Evolutionary conservation across 2,329 filamentous ascomycete genomes (phyloP), one percentile per base, ranked within the genome.

Genomic region (Fusarium luffae): DNA sequence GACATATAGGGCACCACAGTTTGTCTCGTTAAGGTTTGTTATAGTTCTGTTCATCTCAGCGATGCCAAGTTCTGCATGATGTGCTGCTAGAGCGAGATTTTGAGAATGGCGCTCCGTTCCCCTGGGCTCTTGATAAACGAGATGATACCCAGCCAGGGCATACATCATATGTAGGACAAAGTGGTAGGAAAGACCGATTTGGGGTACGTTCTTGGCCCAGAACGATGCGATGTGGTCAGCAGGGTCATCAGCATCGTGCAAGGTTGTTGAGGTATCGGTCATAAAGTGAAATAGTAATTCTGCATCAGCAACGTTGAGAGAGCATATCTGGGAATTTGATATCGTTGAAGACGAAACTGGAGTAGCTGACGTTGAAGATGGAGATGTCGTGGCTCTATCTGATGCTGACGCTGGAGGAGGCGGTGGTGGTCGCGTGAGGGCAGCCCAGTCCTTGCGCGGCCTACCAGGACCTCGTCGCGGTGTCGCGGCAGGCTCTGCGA

Each of bases 211-310:
- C 5, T 62, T 68, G 12, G 69, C 56, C 76, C 76, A 78, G 54
- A 77, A 78, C n/a, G 56, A 47, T 41, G 58, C 54, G 23, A 76
- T 71, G 23, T 60, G 67, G 32, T 71, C 56, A 14, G 57, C 58
- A 18, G 63, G 59, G 28, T 74, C 68, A 19, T 56, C 49, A 18
- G 63, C 65, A 28, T 66, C 61, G 34, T 71, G 69, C 3, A 78
- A 67, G 14, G 68, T 78, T 21, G 34, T 44, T 4, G 76, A 67
- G 3, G 76, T 76, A 30, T 70, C 59, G 37, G 69, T 56, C 25
- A 76, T 69, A 41, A 75, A 78, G 28, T 78, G 72, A 32, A 77
- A 71, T 27, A 78, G 71, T 13, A 78, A 68, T 61, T 78, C 76
- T 21, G 73, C 74, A n/a, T 77, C 75, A 49, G 70, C 63, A 28